These are phyloP conservation scores for Mortierella sp. DNA, from an alignment of 371 early-diverging fungal species.

Conservation along the genomic window DNA sequence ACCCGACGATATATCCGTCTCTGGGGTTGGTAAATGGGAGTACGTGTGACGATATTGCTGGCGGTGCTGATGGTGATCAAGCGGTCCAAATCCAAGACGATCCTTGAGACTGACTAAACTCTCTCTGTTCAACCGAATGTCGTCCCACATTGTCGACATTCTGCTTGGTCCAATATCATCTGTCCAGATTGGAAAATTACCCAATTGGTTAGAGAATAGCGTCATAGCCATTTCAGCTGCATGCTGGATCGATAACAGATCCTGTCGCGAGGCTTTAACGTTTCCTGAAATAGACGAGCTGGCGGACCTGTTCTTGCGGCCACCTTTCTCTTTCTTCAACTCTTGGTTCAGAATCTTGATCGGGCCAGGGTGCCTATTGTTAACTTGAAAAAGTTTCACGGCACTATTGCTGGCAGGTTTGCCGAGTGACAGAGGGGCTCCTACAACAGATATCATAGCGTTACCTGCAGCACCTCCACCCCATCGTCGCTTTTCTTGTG, in stretches of 20 bases:
- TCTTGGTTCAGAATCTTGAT: conserved; percentile 53
- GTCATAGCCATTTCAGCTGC: conserved; percentile 84
- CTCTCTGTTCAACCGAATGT: conserved; percentile 55
- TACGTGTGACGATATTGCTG: conserved; percentile 12
- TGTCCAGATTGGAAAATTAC: conserved; percentile 73
- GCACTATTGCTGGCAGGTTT: conserved; percentile 37
- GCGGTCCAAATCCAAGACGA: conserved; percentile 21
- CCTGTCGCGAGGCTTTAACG: conserved; percentile 27
- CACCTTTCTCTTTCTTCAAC: conserved; percentile 37
- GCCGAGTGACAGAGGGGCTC: conserved; percentile 37
- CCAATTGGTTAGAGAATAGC: conserved; percentile 76
- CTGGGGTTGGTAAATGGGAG: background rate
- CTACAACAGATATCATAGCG: conserved; percentile 53
- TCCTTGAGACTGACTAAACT: conserved; percentile 31
- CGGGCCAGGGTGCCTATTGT: conserved; percentile 51
- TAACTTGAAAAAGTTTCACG: conserved; percentile 49
- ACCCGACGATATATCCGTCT: conserved; percentile 29
- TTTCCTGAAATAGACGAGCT: conserved; percentile 50
- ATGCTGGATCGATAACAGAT: conserved; percentile 69
- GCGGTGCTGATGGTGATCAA: conserved; percentile 9
- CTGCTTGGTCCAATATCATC: conserved; percentile 67
- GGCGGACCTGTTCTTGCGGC: conserved; percentile 46
- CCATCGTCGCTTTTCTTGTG: conserved; percentile 53
- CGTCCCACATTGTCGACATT: conserved; percentile 71
- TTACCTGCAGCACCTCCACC: conserved; percentile 43